phyloP scores from a whole-genome alignment of 1,139 yeast genomes.

The Suhomyces anneliseae region DNA sequence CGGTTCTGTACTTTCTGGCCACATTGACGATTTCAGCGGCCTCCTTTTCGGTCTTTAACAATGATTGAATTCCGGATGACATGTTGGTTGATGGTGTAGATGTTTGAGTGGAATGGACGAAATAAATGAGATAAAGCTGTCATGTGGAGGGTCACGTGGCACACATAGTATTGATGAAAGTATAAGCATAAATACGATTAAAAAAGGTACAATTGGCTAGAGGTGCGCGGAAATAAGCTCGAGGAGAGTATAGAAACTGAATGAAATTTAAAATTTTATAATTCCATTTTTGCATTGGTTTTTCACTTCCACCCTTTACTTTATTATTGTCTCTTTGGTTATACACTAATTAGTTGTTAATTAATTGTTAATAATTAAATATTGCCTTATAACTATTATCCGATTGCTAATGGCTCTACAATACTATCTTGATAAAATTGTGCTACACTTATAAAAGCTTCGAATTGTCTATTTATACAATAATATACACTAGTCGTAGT shows the following conservation, averaged over 20 bases:
- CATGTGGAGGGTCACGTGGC: constrained; percentile 1
- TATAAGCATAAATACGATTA: no score
- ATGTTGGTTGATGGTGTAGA: constrained; percentile 11
- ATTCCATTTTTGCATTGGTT: not conserved
- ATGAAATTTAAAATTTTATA: no score
- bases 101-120: not conserved
- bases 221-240: no score
- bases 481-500: constrained; percentile 40
- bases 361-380: no score
- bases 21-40: constrained; percentile 93
- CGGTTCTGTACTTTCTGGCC: constrained; percentile 83
- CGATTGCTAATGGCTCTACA: no score
- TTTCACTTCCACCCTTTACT: not conserved
- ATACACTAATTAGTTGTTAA: no score
- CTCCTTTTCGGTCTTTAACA: constrained; percentile 79
- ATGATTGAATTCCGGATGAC: constrained; percentile 32
- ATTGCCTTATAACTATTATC: no score
- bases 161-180: constrained; percentile 2
- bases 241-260: no score
- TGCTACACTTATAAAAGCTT: not conserved
- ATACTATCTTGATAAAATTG: not conserved
- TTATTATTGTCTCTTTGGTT: not conserved
- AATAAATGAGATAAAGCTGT: not conserved
- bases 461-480: constrained; percentile 7
- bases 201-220: no score